Base-by-base conservation (phyloP, 2,329 filamentous ascomycete species). In the Diaporthe aspalathi region DNA sequence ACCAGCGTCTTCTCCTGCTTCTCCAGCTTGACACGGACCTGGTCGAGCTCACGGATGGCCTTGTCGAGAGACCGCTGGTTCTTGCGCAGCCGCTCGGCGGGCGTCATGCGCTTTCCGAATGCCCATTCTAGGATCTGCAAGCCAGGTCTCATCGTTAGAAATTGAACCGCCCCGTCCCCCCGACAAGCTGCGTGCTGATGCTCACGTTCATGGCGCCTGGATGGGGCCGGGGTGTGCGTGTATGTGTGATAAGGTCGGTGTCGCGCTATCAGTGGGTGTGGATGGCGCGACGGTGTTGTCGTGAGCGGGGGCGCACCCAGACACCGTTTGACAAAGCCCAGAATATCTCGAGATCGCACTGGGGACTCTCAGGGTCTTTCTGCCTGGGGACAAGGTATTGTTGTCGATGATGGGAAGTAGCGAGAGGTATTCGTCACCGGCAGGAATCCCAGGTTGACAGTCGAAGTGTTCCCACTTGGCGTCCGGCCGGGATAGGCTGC, bases 81-180 rank as follows among this genome's bases (percentile, higher is more conserved):
- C 87, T 95, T 95, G 82, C 93, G 91, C 81, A 95, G 87, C 81
- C 93, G 92, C 88, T 96, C 93, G 29, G 94, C 94, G 5, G 96
- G 95, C 87, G 96, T 99, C 90, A 98, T 97, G 83, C 96, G 96
- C 89, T 98, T 98, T 76, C 96, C 96, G 80, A 99, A 99, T 49
- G 95, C 95, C 95, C 96, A 99, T 89, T 99, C 96, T 74, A 99
- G 89, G 80, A 98, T 94, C 94, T 98, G 77, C n/a, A 35, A 47
- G 47, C 35, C 57, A 32, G 54, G 74, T 71, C 71, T 75, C 74
- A 74, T 60, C 63, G 62, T 78, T 74, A 79, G 76, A 12, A 16
- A 32, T 8, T 35, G 69, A 24, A 27, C 17, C 5, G 20, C 43
- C 22, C 17, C 32, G 6, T 56, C 17, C 22, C 32, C 45, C 29